Conservation (phyloP, 306 rosid genomes). For the Delonix regia region DNA sequence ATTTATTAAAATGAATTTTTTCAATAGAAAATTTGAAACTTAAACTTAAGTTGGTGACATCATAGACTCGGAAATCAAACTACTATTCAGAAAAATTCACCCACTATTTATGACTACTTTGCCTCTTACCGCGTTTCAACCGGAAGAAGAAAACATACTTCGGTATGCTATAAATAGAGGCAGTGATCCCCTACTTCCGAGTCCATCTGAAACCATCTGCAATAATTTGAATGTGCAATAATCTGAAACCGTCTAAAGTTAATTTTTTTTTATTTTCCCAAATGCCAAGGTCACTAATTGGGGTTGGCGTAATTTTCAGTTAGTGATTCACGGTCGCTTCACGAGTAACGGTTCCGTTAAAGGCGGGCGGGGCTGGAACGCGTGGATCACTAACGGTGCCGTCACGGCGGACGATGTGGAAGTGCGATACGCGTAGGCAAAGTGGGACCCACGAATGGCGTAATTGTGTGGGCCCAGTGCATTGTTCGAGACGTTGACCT, state of each 20-base stretch:
- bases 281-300: too few species aligned
- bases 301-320: too few species aligned
- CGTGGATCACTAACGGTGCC: constrained; percentile 42
- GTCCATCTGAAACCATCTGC: neutral
- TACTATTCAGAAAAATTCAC: neutral
- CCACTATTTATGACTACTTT: constrained; percentile 2
- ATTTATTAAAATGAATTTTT: too few species aligned
- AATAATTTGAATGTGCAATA: too few species aligned
- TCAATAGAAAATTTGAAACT: too few species aligned
- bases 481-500: constrained; percentile 36
- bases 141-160: neutral
- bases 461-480: constrained; percentile 24
- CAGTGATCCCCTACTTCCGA: neutral
- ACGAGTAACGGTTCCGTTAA: neutral
- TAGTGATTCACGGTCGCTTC: too few species aligned
- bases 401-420: neutral
- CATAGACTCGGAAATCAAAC: neutral
- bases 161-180: neutral
- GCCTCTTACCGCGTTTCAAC: constrained; percentile 1
- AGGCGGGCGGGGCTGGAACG: constrained; percentile 8
- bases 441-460: constrained; percentile 19
- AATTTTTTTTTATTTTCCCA: too few species aligned
- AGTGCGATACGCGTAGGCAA: constrained; percentile 3
- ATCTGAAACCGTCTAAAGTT: neutral
- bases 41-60: too few species aligned